phyloP scores from a whole-genome alignment of 768 basidiomycete species.

The Chlorophyllum brunneum region DNA sequence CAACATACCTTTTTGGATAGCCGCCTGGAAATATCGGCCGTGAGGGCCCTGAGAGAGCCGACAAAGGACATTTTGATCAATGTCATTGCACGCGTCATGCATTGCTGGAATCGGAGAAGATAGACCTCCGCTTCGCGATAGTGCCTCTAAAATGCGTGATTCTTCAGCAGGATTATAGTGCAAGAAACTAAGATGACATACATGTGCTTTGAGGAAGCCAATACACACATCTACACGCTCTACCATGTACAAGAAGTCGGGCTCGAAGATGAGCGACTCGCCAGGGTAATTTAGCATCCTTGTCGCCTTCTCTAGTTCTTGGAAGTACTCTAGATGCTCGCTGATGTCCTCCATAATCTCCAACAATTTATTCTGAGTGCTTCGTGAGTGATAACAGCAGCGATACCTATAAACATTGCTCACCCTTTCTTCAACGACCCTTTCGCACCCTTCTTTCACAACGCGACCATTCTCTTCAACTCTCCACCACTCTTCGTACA shows the following conservation, averaged over 20 bases:
- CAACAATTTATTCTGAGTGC: slow-evolving; percentile 65
- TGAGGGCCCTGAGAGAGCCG: slow-evolving; percentile 73
- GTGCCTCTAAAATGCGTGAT: slow-evolving; percentile 63
- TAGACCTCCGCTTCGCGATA: slow-evolving; percentile 93
- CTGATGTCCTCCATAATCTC: slow-evolving; percentile 82
- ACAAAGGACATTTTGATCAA: slow-evolving; percentile 97
- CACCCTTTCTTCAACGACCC: slow-evolving; percentile 85
- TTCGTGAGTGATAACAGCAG: not conserved
- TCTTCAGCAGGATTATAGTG: not conserved
- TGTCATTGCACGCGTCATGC: slow-evolving; percentile 97
- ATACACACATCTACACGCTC: slow-evolving; percentile 94
- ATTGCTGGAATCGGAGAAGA: slow-evolving; percentile 95
- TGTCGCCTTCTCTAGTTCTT: slow-evolving; percentile 89
- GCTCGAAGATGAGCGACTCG: slow-evolving; percentile 83
- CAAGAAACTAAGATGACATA: slow-evolving; percentile 35
- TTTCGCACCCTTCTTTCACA: slow-evolving; percentile 88
- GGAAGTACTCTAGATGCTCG: slow-evolving; percentile 84
- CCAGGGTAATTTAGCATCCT: slow-evolving; percentile 94
- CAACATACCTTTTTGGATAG: slow-evolving; percentile 69
- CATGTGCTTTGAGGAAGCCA: slow-evolving; percentile 83
- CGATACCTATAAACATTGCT: slow-evolving; percentile 21
- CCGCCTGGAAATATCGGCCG: slow-evolving; percentile 72
- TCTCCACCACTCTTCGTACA: slow-evolving; percentile 80
- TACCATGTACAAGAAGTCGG: slow-evolving; percentile 94
- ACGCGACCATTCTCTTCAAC: slow-evolving; percentile 94